Evolutionary conservation across 2,329 filamentous ascomycete species (phyloP), one percentile per base, ranked within the genome.

Genomic region (Sclerotinia spermophila): DNA sequence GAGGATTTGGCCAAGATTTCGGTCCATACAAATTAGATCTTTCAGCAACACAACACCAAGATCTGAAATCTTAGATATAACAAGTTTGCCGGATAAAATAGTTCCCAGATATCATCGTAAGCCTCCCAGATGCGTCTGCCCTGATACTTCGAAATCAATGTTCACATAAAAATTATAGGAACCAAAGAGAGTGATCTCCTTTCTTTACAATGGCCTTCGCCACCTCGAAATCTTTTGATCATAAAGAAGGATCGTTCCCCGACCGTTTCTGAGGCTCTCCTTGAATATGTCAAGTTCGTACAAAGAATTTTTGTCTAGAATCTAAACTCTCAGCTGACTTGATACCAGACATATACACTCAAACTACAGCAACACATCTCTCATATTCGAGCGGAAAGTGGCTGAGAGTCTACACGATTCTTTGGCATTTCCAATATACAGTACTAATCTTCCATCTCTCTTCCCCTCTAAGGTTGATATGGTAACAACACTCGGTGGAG

Each of bases 401-500:
- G 94, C 95, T 4, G 79, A 86, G 8, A 85, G 90, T 72, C 83
- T 97, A 44, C 92, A 96, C 79, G 83, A 88, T 5, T 83, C 83
- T 2, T 84, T 98, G 7, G 81, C 88, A 5, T 94, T 94, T 74
- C 92, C 94, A 7, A 86, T 96, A 55, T 94, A 93, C 78, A 85
- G 86, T 3, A 45, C 81, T 81, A 75, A 73, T 56, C 68, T 75
- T 27, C 74, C 78, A 61, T 70, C 73, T 15, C 84, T 83, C 33
- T 88, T 96, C 69, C 88, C 93, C 55, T 84, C 89, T 71, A 97
- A 96, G 82, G 90, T 96, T 71, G 96, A 99, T 78, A 84, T 97
- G 71, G 90, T 95, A 33, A 90, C 93, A 58, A 98, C 96, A 0
- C 88, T 99, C 65, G 96, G 96, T 68, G 96, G 96, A 56, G 96